Conservation (phyloP, 129 eudicot species). For the Flaveria trinervia region DNA sequence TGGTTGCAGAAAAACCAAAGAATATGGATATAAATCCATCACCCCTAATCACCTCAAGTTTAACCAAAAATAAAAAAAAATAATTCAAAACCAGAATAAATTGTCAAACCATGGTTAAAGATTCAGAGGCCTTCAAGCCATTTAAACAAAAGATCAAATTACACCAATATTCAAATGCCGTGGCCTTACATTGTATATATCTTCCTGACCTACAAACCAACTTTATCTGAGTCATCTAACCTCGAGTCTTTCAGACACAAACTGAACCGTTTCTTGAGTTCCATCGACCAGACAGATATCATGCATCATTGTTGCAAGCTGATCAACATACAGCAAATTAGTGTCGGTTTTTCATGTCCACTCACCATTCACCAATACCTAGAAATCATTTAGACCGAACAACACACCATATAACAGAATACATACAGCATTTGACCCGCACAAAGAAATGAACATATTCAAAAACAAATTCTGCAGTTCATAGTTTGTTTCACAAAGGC, state of each 20-base stretch:
- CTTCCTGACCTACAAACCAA: slow-evolving; percentile 12
- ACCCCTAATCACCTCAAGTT: neutral
- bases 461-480: neutral
- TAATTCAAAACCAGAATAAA: neutral
- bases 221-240: slow-evolving; percentile 7
- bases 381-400: neutral
- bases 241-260: slow-evolving; percentile 2
- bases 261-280: slow-evolving; percentile 13
- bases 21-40: too few species aligned
- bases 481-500: neutral
- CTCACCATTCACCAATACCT: neutral
- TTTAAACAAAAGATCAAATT: neutral
- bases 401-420: neutral
- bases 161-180: neutral
- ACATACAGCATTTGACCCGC: neutral
- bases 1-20: too few species aligned
- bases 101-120: slow-evolving; percentile 1
- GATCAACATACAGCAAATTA: slow-evolving; percentile 39
- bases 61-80: neutral
- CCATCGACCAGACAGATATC: slow-evolving; percentile 29
- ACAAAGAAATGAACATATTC: neutral
- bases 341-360: slow-evolving; percentile 17
- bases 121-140: slow-evolving; percentile 1
- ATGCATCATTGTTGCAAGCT: slow-evolving; percentile 67
- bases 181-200: slow-evolving; percentile 3